These are phyloP conservation scores for Phascolomyces articulosus DNA, from an alignment of 371 early-diverging fungal species.

Conservation along the genomic window DNA sequence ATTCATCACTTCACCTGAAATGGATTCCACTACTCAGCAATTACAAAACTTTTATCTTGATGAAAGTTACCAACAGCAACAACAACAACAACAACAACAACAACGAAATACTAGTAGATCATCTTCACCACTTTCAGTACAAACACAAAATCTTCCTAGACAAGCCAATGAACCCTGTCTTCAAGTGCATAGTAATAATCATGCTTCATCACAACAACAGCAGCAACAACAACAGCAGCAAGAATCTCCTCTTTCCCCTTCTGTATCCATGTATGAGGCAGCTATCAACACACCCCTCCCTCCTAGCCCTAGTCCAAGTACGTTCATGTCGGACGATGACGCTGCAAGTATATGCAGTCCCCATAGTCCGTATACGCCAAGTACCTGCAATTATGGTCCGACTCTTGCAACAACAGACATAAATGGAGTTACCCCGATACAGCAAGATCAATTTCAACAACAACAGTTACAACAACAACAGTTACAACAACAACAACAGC, in stretches of 20 bases:
- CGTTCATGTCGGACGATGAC: constrained; percentile 26
- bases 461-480: not conserved
- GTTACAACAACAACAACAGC: not conserved
- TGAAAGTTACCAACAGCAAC: not conserved
- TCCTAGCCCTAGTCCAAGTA: constrained; percentile 24
- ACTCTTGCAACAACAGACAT: not conserved
- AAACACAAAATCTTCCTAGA: constrained; percentile 13
- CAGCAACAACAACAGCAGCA: constrained; percentile 17
- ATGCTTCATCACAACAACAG: constrained; percentile 10
- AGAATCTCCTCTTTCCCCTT: constrained; percentile 6
- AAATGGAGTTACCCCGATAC: not conserved
- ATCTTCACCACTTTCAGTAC: constrained; percentile 11
- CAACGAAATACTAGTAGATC: not conserved
- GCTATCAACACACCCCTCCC: constrained; percentile 15
- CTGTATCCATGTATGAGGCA: not conserved
- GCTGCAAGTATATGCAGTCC: constrained; percentile 19
- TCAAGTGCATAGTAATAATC: not conserved
- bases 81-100: not conserved
- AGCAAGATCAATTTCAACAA: constrained; percentile 2
- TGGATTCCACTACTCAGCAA: constrained; percentile 6
- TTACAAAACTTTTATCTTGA: constrained; percentile 11
- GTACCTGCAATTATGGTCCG: not conserved
- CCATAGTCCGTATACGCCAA: constrained; percentile 25
- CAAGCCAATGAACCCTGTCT: not conserved
- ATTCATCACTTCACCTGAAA: constrained; percentile 22